Base-by-base conservation (phyloP, 2,329 filamentous ascomycete genomes). In the Parastagonospora nodorum region DNA sequence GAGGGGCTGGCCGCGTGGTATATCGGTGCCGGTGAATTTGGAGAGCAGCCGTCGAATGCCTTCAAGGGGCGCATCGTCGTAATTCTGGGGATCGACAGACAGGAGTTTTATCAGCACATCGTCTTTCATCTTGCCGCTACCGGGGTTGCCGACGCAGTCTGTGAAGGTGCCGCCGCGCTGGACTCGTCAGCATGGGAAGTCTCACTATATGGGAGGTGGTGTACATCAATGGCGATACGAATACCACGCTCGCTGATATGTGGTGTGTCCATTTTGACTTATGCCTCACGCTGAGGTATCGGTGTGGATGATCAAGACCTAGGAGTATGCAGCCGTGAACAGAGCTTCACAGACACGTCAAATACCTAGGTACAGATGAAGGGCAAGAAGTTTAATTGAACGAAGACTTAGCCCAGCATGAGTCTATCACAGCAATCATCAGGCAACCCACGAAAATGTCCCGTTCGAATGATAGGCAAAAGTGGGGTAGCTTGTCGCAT, bases 41-140 rank as follows among this genome's bases (percentile, higher is more conserved):
- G 87, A 88, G 74, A 96, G 85, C 49, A 96, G 86, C 50, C 92
- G 87, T 12, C 92, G 85, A 68, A 96, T 96, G 27, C 92, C 92
- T 78, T 96, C 92, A 14, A 96, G 82, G 2, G 92, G 92, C 10
- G 92, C 92, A 78, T 97, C 92, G 12, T 87, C 81, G 76, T 97
- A 97, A 77, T 96, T 96, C 48, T 85, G 82, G 2, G 92, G 92
- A 71, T 96, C 92, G 65, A 93, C 91, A 2, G 91, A 96, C 14
- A 96, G 84, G 2, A 96, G 84, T 76, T 95, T 95, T 75, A 94
- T 91, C 48, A 95, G 81, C 45, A 92, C 82, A 69, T 94, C 89
- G 71, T 92, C 84, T 67, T 84, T 79, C 75, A 87, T 86, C 56
- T 81, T 80, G 14, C 82, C 89, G 59, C 80, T 87, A 63, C 82